A percentile compares a stretch with the other conserved stretches of the same genome.
Conservation (phyloP, 345 rosid genomes). For the Sisymbrium irio region DNA sequence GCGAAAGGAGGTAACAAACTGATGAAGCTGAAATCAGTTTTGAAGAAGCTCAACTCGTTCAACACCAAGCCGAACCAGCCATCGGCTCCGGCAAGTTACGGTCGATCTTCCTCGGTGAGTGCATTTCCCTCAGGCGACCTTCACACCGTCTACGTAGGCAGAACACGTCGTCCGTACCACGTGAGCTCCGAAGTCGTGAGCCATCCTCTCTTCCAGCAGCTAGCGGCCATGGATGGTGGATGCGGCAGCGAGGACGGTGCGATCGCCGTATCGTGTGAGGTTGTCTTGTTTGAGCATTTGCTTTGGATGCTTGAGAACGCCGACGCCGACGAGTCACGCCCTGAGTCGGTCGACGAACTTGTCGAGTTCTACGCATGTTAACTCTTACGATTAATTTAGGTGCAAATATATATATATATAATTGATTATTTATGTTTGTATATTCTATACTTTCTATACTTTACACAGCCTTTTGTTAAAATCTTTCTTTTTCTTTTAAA, state of each 20-base stretch:
- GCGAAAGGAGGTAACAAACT: constrained; percentile 79
- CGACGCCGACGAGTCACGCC: constrained; percentile 62
- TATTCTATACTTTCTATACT: constrained; percentile 29
- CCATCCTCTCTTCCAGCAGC: constrained; percentile 49
- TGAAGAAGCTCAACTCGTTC: constrained; percentile 82
- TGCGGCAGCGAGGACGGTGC: constrained; percentile 39
- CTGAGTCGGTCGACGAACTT: constrained; percentile 75
- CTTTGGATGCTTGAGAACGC: constrained; percentile 94
- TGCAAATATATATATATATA: not conserved
- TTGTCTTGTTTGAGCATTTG: constrained; percentile 90
- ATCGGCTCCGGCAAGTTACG: constrained; percentile 28
- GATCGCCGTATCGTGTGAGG: constrained; percentile 72
- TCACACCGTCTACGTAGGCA: constrained; percentile 74
- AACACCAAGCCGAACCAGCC: constrained; percentile 47
- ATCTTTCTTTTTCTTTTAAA: not conserved
- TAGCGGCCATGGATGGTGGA: constrained; percentile 36
- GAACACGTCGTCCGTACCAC: constrained; percentile 70
- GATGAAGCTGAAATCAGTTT: constrained; percentile 72
- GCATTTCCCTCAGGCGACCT: constrained; percentile 49
- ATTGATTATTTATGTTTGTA: constrained; percentile 20
- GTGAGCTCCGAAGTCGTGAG: constrained; percentile 52
- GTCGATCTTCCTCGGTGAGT: constrained; percentile 39
- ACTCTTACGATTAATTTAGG: constrained; percentile 18
- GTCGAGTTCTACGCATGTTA: constrained; percentile 82
- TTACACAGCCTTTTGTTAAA: not conserved